phyloP scores from a whole-genome alignment of 208 protist genomes.

The Angomonas deanei region DNA sequence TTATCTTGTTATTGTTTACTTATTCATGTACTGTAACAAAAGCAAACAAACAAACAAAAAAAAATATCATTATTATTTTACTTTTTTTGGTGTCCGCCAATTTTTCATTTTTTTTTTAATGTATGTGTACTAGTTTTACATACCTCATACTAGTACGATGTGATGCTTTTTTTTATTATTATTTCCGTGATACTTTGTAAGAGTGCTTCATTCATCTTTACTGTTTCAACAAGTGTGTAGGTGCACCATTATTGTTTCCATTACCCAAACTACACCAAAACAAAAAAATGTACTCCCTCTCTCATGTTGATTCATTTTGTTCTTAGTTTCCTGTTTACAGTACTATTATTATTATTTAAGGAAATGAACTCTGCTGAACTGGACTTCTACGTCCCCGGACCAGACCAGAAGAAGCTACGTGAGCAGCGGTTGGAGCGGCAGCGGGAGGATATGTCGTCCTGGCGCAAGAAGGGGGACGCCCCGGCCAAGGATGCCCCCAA shows the following conservation, averaged over 20 bases:
- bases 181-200: too few species aligned
- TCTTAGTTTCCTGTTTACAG: not conserved
- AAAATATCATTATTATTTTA: too few species aligned
- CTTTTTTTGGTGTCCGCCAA: too few species aligned
- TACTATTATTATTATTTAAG: not conserved
- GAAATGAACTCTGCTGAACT: slow-evolving; percentile 18
- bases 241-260: too few species aligned
- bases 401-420: slow-evolving; percentile 19
- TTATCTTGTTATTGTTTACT: slow-evolving; percentile 3
- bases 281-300: not conserved
- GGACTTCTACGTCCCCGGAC: slow-evolving; percentile 34
- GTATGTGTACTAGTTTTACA: too few species aligned
- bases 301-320: not conserved
- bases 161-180: too few species aligned
- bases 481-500: slow-evolving; percentile 9
- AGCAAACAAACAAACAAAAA: not conserved
- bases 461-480: slow-evolving; percentile 20
- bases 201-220: too few species aligned
- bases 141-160: too few species aligned
- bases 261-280: not conserved
- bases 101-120: too few species aligned
- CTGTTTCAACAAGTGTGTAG: too few species aligned
- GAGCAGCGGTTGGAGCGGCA: slow-evolving; percentile 20
- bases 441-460: slow-evolving; percentile 42
- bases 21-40: not conserved